Conservation (phyloP, 176 grass and related monocot species). For the Olyra latifolia region DNA sequence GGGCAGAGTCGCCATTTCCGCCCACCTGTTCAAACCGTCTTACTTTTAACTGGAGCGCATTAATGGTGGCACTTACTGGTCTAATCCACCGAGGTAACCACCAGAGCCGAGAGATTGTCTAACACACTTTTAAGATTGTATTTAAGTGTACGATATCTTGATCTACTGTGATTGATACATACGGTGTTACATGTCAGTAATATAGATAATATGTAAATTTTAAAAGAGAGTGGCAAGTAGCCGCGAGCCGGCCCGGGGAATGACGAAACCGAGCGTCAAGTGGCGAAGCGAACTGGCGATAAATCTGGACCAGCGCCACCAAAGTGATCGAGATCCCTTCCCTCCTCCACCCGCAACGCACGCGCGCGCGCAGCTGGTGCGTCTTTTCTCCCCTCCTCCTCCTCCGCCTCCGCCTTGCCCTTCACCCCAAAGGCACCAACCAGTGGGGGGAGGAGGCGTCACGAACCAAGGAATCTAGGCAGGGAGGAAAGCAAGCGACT, state of each 20-base stretch:
- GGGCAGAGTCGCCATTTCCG: not conserved
- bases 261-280: not conserved
- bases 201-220: too few relatives aligned
- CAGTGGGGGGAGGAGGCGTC: not conserved
- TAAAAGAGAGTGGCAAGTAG: too few relatives aligned
- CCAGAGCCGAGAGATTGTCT: not conserved
- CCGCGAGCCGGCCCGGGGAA: too few relatives aligned
- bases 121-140: too few relatives aligned
- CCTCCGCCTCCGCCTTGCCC: slow-evolving; percentile 28
- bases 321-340: slow-evolving; percentile 38
- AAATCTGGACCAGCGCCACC: slow-evolving; percentile 22
- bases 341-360: slow-evolving; percentile 24
- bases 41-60: not conserved
- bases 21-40: not conserved
- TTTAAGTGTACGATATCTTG: too few relatives aligned
- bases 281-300: not conserved
- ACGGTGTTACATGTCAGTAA: too few relatives aligned
- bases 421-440: slow-evolving; percentile 59
- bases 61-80: not conserved
- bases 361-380: slow-evolving; percentile 31
- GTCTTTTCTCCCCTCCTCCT: slow-evolving; percentile 10
- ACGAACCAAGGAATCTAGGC: slow-evolving; percentile 32
- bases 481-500: slow-evolving; percentile 9
- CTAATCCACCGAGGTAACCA: slow-evolving; percentile 17
- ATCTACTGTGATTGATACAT: too few relatives aligned